phyloP scores from a whole-genome alignment of 768 basidiomycete species.

The Lactarius vividus region DNA sequence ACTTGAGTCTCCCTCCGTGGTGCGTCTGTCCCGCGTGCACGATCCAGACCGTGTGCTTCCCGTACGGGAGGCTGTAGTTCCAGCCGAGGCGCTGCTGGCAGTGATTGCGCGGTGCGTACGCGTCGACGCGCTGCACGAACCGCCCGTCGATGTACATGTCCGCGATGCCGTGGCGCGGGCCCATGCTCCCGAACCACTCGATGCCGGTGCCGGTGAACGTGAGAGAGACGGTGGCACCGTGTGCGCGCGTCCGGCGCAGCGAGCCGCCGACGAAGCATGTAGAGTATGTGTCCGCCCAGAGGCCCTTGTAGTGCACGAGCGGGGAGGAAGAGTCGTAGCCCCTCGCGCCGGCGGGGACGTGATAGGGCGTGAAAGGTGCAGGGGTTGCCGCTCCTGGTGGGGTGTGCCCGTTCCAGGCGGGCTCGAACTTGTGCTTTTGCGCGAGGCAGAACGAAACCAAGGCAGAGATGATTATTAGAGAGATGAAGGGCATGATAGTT shows the following conservation, averaged over 20 bases:
- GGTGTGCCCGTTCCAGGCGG: slow-evolving; percentile 70
- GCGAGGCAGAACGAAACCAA: neutral
- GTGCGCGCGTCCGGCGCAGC: slow-evolving; percentile 48
- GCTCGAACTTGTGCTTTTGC: slow-evolving; percentile 32
- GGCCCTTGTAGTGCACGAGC: slow-evolving; percentile 58
- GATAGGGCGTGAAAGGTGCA: slow-evolving; percentile 61
- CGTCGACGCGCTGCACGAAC: slow-evolving; percentile 45
- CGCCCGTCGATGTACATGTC: slow-evolving; percentile 58
- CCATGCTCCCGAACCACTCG: slow-evolving; percentile 72
- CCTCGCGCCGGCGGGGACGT: slow-evolving; percentile 70
- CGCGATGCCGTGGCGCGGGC: slow-evolving; percentile 52
- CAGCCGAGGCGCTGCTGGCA: slow-evolving; percentile 67
- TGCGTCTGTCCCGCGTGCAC: slow-evolving; percentile 50
- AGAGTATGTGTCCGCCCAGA: slow-evolving; percentile 57
- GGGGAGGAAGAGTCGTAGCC: slow-evolving; percentile 69
- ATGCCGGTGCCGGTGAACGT: slow-evolving; percentile 71
- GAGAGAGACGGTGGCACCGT: slow-evolving; percentile 51
- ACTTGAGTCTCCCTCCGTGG: slow-evolving; percentile 31
- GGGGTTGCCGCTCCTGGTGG: slow-evolving; percentile 47
- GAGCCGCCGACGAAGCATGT: slow-evolving; percentile 49
- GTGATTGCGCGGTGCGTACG: slow-evolving; percentile 38
- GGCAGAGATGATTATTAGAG: neutral
- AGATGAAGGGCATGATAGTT: neutral
- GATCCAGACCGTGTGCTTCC: slow-evolving; percentile 62
- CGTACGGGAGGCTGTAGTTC: slow-evolving; percentile 48